Conservation (phyloP, 176 grass and related monocot genomes). For the Phoenix dactylifera region DNA sequence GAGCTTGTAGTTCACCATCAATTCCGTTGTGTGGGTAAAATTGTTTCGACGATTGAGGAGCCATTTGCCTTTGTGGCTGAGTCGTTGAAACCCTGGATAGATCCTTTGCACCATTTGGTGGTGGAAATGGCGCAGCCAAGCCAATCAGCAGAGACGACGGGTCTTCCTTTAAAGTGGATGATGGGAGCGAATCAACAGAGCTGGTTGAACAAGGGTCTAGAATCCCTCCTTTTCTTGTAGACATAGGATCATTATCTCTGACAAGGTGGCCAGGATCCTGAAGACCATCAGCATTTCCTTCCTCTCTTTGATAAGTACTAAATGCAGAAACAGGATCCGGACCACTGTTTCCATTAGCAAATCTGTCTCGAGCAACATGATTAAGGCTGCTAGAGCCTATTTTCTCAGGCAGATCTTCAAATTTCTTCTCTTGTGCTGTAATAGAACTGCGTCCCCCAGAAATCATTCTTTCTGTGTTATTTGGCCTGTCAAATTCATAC, state of each 20-base stretch:
- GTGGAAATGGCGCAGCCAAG: conserved; percentile 30
- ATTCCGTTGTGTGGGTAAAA: conserved; percentile 40
- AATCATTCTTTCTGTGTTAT: conserved; percentile 61
- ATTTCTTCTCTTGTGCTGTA: conserved; percentile 87
- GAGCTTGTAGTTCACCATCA: conserved; percentile 38
- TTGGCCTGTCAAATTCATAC: conserved; percentile 95
- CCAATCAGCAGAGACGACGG: conserved; percentile 29
- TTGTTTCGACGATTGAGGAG: conserved; percentile 40
- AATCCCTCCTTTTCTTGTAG: conserved; percentile 49
- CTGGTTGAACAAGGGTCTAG: conserved; percentile 34
- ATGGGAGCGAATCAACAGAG: conserved; percentile 21
- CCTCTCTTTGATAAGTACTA: conserved; percentile 62
- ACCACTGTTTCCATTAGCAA: conserved; percentile 44
- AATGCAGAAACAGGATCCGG: conserved; percentile 56
- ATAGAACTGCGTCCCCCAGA: conserved; percentile 56
- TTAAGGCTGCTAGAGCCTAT: conserved; percentile 35
- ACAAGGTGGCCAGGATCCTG: conserved; percentile 42
- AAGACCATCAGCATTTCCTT: conserved; percentile 43
- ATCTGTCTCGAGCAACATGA: conserved; percentile 65
- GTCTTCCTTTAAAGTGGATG: conserved; percentile 42
- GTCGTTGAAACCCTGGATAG: conserved; percentile 27
- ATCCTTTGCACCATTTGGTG: conserved; percentile 45
- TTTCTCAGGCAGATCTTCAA: conserved; percentile 81
- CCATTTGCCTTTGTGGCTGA: conserved; percentile 38
- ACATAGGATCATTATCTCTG: conserved; percentile 44